Evolutionary conservation across 1,284 basidiomycete genomes (phyloP).

Genomic region (Agroathelia rolfsii): DNA sequence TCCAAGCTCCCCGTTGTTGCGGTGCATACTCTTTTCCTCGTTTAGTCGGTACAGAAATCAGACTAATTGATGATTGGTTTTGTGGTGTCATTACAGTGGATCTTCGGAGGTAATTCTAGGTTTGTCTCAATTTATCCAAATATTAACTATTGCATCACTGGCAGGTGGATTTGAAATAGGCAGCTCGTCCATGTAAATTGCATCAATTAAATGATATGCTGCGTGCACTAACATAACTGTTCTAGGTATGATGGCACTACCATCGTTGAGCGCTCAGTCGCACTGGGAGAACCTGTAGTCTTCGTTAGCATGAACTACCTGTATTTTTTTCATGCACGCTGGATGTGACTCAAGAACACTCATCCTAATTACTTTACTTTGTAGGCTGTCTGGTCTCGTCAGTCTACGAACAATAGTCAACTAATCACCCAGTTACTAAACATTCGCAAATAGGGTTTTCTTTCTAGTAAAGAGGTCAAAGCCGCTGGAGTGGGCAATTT

Average conservation of each 20-base stretch:
- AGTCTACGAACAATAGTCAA: background rate
- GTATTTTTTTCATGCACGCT: conserved; percentile 7
- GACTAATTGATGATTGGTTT: no score
- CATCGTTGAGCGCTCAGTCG: conserved; percentile 18
- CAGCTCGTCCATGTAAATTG: conserved; percentile 11
- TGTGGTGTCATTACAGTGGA: conserved; percentile 12
- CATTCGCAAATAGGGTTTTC: conserved; percentile 25
- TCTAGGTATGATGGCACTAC: conserved; percentile 11
- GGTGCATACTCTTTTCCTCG: conserved; percentile 22
- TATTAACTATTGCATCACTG: conserved; percentile 17
- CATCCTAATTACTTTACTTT: background rate
- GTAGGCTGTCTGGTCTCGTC: background rate
- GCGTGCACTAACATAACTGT: background rate
- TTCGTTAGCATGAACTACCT: conserved; percentile 28
- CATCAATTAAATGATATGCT: background rate
- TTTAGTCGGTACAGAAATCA: no score
- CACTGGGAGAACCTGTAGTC: conserved; percentile 19
- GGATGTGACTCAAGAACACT: no score
- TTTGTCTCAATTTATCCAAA: conserved; percentile 13
- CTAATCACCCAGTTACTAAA: conserved; percentile 5
- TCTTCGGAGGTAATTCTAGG: conserved; percentile 15
- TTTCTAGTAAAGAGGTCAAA: conserved; percentile 35
- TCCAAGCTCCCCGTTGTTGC: conserved; percentile 46
- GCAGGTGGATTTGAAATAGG: conserved; percentile 13
- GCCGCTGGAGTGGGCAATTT: conserved; percentile 38